A percentile compares a stretch with the other conserved stretches of the same genome.
These are phyloP conservation scores for Penstemon barbatus DNA, from an alignment of 257 asterid genomes.

Conservation along the genomic window DNA sequence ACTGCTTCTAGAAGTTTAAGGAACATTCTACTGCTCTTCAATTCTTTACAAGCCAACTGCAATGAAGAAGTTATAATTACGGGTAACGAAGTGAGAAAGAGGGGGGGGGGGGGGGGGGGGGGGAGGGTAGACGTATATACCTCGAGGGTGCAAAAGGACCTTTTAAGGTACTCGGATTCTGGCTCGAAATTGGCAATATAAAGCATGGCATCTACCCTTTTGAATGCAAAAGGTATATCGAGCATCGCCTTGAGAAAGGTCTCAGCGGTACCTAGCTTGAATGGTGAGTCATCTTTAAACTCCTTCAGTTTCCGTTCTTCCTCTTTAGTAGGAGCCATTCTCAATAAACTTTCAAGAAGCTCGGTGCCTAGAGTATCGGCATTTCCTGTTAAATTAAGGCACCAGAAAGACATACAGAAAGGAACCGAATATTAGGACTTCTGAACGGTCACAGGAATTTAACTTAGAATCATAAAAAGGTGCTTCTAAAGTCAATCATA, in stretches of 20 bases:
- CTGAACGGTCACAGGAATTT: not conserved
- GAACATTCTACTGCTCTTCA: slow-evolving; percentile 79
- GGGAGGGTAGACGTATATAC: slow-evolving; percentile 29
- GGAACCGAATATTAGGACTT: not conserved
- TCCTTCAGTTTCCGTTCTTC: slow-evolving; percentile 66
- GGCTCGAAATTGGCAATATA: slow-evolving; percentile 65
- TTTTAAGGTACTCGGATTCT: slow-evolving; percentile 65
- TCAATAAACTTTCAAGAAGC: slow-evolving; percentile 68
- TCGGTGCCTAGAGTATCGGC: slow-evolving; percentile 65
- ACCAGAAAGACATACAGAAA: not conserved
- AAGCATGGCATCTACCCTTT: slow-evolving; percentile 82
- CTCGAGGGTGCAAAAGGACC: slow-evolving; percentile 75
- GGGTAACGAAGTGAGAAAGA: not conserved
- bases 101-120: not conserved
- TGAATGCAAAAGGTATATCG: slow-evolving; percentile 72
- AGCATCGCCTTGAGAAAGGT: slow-evolving; percentile 72
- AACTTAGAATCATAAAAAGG: not conserved
- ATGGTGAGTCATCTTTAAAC: slow-evolving; percentile 53
- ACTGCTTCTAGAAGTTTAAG: slow-evolving; percentile 78
- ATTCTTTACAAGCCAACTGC: slow-evolving; percentile 79
- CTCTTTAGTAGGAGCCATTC: slow-evolving; percentile 83
- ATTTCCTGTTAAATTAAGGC: slow-evolving; percentile 46
- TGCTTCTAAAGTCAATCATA: no score
- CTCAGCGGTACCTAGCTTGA: slow-evolving; percentile 74
- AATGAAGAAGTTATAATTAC: not conserved